Percentiles rank a stretch among this genome's conserved stretches.
Evolutionary conservation across 2,329 filamentous ascomycete species (phyloP).

Genomic region (Amauroascus verrucosus): DNA sequence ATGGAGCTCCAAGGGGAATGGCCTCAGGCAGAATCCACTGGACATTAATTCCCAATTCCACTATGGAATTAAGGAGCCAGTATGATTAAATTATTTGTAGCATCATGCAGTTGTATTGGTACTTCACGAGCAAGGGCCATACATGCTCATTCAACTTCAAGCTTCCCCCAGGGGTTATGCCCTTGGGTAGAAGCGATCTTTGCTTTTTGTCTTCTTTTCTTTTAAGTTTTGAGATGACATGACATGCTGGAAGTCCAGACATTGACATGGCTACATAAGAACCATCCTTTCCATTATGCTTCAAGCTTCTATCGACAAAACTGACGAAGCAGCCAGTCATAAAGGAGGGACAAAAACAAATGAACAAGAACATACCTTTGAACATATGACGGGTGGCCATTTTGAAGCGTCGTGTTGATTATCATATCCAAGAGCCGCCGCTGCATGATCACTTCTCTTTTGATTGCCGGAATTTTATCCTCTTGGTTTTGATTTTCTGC

Average conservation of each 20-base stretch:
- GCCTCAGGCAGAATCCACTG: background rate
- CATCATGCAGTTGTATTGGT: background rate
- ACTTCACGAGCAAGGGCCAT: constrained; percentile 3
- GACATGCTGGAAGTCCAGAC: constrained; percentile 20
- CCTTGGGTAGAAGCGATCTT: constrained; percentile 14
- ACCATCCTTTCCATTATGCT: constrained; percentile 28
- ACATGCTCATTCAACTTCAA: constrained; percentile 3
- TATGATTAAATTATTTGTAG: background rate
- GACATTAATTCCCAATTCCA: background rate
- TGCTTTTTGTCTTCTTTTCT: constrained; percentile 27
- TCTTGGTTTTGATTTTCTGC: constrained; percentile 49
- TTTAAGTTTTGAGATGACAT: constrained; percentile 20
- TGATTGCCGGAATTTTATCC: constrained; percentile 45
- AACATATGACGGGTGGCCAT: constrained; percentile 38
- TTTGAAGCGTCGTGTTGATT: constrained; percentile 34
- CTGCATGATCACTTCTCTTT: constrained; percentile 48
- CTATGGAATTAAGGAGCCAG: background rate
- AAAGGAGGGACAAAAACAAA: constrained; percentile 15
- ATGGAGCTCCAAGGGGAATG: background rate
- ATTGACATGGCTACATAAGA: constrained; percentile 28
- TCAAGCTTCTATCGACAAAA: constrained; percentile 29
- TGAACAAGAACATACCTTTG: constrained; percentile 38
- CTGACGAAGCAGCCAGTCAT: constrained; percentile 11
- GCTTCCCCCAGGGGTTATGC: background rate
- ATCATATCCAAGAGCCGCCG: constrained; percentile 48